Base-by-base conservation (phyloP, 805 yeast species). In the Zygotorulaspora sp. region DNA sequence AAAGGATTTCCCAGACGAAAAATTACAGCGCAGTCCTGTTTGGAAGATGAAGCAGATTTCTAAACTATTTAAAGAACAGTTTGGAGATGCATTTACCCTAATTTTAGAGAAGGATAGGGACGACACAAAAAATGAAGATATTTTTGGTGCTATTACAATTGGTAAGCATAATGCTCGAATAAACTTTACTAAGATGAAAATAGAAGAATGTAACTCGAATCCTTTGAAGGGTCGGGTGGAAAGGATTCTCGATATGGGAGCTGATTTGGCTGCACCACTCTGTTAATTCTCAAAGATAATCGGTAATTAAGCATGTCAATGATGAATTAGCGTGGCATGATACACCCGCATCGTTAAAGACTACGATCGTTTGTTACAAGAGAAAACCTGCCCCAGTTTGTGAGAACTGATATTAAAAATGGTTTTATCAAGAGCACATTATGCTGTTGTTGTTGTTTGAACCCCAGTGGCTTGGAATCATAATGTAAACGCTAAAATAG, bases 251-350 rank as follows among this genome's bases (percentile, higher is more conserved):
- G 77, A 74, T 30, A 74, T 94, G 45, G 94, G 94, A 11, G 72
- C 82, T 37, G 83, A 75, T 28, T 67, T 92, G 31, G 92, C 86
- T 2, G 88, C 96, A 8, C 96, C 97, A 2, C 66, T 90, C 22
- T 75, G 87, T 32, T 77, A 67, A 53, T 41, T 3, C 15, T 26
- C 12, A 11, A 11, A 23, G n/a, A n/a, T 23, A 23, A 23, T 23
- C 13, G n/a, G 17, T 26, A 26, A 6, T 6, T n/a, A 12, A 26
- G 30, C 30, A 26, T 26, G n/a, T n/a, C n/a, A n/a, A n/a, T n/a
- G n/a, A n/a, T n/a, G n/a, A n/a, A n/a, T n/a, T n/a, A n/a, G n/a
- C n/a, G n/a, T n/a, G n/a, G n/a, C n/a, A n/a, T n/a, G n/a, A n/a
- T n/a, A n/a, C n/a, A n/a, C n/a, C n/a, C n/a, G n/a, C n/a, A n/a